These are phyloP conservation scores for Austroboletus novae-zelandiae DNA, from an alignment of 1,284 basidiomycete genomes.

Conservation along the genomic window DNA sequence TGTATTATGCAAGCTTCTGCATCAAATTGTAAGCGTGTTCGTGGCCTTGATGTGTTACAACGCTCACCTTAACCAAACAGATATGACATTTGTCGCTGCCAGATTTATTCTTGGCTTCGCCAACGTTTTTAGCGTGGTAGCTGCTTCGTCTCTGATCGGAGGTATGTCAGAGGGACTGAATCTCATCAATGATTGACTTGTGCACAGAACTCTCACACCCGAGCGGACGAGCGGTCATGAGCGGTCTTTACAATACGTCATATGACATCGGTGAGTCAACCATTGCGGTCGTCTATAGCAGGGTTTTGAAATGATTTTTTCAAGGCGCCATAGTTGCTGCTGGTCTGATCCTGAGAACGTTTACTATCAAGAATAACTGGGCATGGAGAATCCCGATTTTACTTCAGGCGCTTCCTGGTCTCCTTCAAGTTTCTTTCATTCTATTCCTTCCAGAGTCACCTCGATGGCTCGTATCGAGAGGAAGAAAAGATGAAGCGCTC, in stretches of 20 bases:
- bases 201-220: slow-evolving; percentile 23
- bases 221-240: slow-evolving; percentile 17
- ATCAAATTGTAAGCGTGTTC: slow-evolving; percentile 13
- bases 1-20: slow-evolving; percentile 17
- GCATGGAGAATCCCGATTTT: slow-evolving; percentile 31
- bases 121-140: slow-evolving; percentile 11
- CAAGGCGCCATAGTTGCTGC: slow-evolving; percentile 14
- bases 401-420: slow-evolving; percentile 49
- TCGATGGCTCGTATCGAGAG: slow-evolving; percentile 56
- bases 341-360: slow-evolving; percentile 46
- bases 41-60: too few relatives aligned
- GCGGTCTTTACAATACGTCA: slow-evolving; percentile 8
- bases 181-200: background rate
- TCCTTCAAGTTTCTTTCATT: slow-evolving; percentile 48
- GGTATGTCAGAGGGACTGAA: slow-evolving; percentile 4
- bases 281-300: background rate
- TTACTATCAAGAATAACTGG: slow-evolving; percentile 47
- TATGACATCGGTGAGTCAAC: slow-evolving; percentile 9
- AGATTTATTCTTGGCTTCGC: slow-evolving; percentile 20
- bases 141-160: slow-evolving; percentile 15
- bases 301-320: background rate
- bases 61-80: slow-evolving; percentile 1
- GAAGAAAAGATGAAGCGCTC: slow-evolving; percentile 40
- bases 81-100: slow-evolving; percentile 16
- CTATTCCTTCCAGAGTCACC: slow-evolving; percentile 57